These are phyloP conservation scores for Vaccinium corymbosum DNA, from an alignment of 148 eudicot species.

Conservation along the genomic window DNA sequence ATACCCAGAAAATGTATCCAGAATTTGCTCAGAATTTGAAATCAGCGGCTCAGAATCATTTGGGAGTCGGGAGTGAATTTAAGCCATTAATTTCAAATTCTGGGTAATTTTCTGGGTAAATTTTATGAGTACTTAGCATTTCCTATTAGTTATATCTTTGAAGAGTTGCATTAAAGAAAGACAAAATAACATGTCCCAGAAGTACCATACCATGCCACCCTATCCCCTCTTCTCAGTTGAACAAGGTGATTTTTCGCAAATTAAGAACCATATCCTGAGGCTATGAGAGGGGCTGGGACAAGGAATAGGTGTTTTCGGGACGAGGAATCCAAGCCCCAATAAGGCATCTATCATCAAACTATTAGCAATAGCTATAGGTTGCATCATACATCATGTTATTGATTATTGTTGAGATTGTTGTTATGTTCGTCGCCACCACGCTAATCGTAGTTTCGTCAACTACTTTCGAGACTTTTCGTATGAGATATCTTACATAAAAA, in stretches of 20 bases:
- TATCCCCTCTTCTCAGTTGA: neutral
- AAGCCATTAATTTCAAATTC: no score
- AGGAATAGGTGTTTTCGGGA: neutral
- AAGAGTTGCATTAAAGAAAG: no score
- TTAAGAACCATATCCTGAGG: neutral
- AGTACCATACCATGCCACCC: neutral
- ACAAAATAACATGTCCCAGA: neutral
- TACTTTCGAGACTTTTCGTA: neutral
- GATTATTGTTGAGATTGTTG: neutral
- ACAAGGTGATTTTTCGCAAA: neutral
- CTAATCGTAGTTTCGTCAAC: neutral
- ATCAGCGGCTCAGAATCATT: no score
- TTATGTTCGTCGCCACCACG: neutral
- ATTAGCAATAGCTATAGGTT: neutral
- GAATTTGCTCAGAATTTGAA: no score
- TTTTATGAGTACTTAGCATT: no score
- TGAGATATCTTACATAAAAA: neutral
- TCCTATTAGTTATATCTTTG: no score
- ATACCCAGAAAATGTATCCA: no score
- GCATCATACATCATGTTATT: neutral
- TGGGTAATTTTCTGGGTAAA: no score
- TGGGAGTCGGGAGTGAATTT: no score
- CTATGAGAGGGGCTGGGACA: neutral
- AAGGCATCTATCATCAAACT: neutral
- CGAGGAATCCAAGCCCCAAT: neutral